These are phyloP conservation scores for Cardamine resedifolia DNA, from an alignment of 345 rosid species.

Conservation along the genomic window DNA sequence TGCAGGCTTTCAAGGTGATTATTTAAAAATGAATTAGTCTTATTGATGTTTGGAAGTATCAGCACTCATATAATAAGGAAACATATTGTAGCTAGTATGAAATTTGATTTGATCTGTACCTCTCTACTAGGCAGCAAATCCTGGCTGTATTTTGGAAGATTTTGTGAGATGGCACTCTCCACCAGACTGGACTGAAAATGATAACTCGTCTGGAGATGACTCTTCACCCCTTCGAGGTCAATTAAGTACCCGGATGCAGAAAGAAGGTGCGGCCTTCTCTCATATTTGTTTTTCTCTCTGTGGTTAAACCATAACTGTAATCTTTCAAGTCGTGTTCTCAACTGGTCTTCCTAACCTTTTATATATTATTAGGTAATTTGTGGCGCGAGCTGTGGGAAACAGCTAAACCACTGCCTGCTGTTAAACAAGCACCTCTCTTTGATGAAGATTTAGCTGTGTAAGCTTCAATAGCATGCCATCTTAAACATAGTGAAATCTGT, in stretches of 20 bases:
- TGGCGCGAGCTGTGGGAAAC: conserved; percentile 98
- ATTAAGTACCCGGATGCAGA: conserved; percentile 91
- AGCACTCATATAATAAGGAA: neutral
- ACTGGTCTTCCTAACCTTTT: neutral
- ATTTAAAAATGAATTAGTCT: conserved; percentile 3
- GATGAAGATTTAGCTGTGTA: conserved; percentile 98
- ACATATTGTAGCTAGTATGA: conserved; percentile 1
- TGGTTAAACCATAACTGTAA: neutral
- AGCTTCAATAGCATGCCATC: conserved; percentile 39
- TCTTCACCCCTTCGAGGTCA: conserved; percentile 64
- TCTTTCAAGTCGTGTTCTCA: neutral
- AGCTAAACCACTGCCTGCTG: conserved; percentile 84
- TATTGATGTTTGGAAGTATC: conserved; percentile 14
- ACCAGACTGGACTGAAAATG: conserved; percentile 91
- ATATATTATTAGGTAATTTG: conserved; percentile 63
- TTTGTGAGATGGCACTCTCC: conserved; percentile 99
- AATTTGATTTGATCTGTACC: conserved; percentile 1
- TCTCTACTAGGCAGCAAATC: conserved; percentile 84
- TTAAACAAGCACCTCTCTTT: conserved; percentile 82
- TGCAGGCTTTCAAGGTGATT: conserved; percentile 98
- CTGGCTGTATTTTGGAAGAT: conserved; percentile 96
- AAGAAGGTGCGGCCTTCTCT: conserved; percentile 65
- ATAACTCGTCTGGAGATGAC: conserved; percentile 50
- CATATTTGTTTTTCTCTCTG: neutral
- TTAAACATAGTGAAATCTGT: conserved; percentile 2